Evolutionary conservation across 2,329 filamentous ascomycete genomes (phyloP).

Genomic region (Parastagonospora nodorum): DNA sequence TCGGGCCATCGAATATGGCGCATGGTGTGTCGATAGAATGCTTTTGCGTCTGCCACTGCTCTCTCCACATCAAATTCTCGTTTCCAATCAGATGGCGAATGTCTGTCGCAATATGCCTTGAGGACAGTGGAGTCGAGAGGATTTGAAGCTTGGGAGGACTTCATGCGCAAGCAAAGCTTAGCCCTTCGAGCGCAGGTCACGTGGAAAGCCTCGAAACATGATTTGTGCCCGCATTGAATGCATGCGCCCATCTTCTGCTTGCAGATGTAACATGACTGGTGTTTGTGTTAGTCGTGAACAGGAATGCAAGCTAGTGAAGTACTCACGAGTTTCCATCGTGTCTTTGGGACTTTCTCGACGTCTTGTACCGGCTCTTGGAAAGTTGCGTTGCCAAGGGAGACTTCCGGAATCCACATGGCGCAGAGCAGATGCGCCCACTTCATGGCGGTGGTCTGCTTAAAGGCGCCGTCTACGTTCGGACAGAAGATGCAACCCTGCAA

Average conservation of each 20-base stretch:
- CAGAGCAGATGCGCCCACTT: conserved; percentile 98
- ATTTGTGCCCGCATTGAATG: conserved; percentile 97
- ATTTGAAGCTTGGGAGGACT: conserved; percentile 79
- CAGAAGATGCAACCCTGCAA: conserved; percentile 82
- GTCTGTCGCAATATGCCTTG: conserved; percentile 95
- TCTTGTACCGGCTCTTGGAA: conserved; percentile 99
- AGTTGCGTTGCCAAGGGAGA: conserved; percentile 91
- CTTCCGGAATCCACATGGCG: conserved; percentile 98
- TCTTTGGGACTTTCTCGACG: conserved; percentile 95
- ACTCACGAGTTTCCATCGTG: conserved; percentile 78
- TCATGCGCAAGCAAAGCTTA: conserved; percentile 93
- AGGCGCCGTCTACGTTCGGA: conserved; percentile 94
- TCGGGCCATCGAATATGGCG: conserved; percentile 89
- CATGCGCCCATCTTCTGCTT: conserved; percentile 97
- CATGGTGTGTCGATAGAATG: conserved; percentile 90
- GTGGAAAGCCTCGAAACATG: conserved; percentile 95
- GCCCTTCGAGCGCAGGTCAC: conserved; percentile 92
- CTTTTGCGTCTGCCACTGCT: conserved; percentile 81
- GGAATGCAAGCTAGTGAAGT: neutral
- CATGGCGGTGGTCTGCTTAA: conserved; percentile 95
- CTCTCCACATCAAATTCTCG: conserved; percentile 81
- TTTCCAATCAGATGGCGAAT: conserved; percentile 87
- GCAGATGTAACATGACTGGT: conserved; percentile 85
- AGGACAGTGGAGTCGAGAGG: conserved; percentile 81
- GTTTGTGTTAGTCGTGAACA: conserved; percentile 15